Conservation (phyloP, 2,329 filamentous ascomycete genomes). For the Botrytis aclada region DNA sequence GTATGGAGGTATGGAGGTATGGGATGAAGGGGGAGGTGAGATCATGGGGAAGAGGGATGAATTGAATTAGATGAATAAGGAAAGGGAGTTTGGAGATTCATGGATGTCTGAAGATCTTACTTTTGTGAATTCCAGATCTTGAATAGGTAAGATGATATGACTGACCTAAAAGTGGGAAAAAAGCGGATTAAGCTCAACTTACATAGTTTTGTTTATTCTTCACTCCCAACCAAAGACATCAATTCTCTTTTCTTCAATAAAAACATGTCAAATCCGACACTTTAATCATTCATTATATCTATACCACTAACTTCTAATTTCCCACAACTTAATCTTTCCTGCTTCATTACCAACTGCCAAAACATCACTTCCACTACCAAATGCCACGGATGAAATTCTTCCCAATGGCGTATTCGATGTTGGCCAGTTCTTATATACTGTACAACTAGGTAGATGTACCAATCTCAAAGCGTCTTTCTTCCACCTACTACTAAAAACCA, state of each 20-base stretch:
- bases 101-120: neutral
- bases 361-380: constrained; percentile 62
- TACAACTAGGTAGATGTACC: constrained; percentile 87
- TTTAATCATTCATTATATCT: constrained; percentile 6
- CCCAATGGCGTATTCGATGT: constrained; percentile 86
- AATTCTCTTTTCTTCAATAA: neutral
- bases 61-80: neutral
- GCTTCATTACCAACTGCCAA: constrained; percentile 85
- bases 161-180: neutral
- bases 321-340: constrained; percentile 88
- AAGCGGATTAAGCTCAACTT: neutral
- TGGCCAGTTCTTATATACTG: constrained; percentile 96
- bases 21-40: neutral
- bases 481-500: constrained; percentile 81
- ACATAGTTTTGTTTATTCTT: neutral
- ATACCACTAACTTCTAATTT: constrained; percentile 62
- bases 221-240: neutral
- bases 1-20: neutral
- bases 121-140: neutral
- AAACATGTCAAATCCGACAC: neutral
- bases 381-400: constrained; percentile 71
- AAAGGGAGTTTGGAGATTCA: neutral
- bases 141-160: neutral
- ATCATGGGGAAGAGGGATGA: neutral
- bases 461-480: constrained; percentile 86